phyloP scores from a whole-genome alignment of 2,329 filamentous ascomycete genomes.

The Pestalotiopsis sp. region DNA sequence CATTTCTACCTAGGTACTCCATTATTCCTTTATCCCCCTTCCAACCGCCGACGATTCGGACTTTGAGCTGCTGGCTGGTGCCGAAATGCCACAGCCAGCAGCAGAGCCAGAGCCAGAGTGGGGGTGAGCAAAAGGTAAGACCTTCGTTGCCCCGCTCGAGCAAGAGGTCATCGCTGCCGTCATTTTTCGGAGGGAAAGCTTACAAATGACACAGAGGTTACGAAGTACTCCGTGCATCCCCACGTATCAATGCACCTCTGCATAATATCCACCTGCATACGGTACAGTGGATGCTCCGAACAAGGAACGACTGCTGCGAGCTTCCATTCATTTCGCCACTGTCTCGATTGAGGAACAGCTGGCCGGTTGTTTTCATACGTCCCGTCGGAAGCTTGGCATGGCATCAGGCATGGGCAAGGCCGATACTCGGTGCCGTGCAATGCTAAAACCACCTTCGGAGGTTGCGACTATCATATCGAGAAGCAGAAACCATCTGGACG shows the following conservation, averaged over 20 bases:
- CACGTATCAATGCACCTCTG: background rate
- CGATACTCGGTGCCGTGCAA: background rate
- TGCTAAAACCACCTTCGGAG: background rate
- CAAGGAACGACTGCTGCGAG: background rate
- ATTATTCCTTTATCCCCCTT: background rate
- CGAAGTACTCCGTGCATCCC: background rate
- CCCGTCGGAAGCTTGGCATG: background rate
- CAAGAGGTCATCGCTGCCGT: slow-evolving; percentile 13
- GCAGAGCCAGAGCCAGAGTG: background rate
- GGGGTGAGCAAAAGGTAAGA: background rate
- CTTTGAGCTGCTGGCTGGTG: slow-evolving; percentile 1
- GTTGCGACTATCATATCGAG: background rate
- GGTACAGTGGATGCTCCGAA: background rate
- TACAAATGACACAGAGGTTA: slow-evolving; percentile 7
- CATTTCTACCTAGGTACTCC: slow-evolving; percentile 8
- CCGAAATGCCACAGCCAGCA: background rate
- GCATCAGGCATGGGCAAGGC: background rate
- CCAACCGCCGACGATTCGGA: slow-evolving; percentile 7
- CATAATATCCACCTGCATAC: slow-evolving; percentile 2
- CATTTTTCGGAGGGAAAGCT: slow-evolving; percentile 5
- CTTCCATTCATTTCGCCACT: background rate
- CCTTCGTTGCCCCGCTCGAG: background rate
- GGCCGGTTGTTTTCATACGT: background rate
- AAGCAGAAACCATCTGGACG: no score
- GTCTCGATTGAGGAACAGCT: background rate